Conservation (phyloP, 2,329 filamentous ascomycete genomes). For the Trichothecium sympodiale region DNA sequence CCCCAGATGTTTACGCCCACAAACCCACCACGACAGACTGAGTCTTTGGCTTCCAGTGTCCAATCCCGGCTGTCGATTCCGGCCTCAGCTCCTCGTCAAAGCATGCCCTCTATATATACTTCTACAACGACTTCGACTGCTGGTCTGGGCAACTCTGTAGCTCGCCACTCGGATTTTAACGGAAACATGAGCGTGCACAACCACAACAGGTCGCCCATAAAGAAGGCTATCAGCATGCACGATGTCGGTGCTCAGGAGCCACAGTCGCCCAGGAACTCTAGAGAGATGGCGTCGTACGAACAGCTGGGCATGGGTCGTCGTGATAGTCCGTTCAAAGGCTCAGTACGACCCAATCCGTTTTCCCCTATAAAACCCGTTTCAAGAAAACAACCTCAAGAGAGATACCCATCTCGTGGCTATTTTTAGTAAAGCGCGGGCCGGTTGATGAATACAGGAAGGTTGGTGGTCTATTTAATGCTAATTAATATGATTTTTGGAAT, state of each 20-base stretch:
- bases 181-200: slow-evolving; percentile 72
- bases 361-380: slow-evolving; percentile 14
- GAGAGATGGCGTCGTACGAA: slow-evolving; percentile 50
- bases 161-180: slow-evolving; percentile 33
- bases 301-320: slow-evolving; percentile 28
- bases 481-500: not conserved
- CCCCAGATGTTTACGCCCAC: slow-evolving; percentile 33
- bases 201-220: slow-evolving; percentile 72
- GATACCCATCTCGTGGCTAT: slow-evolving; percentile 22
- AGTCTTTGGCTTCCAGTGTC: slow-evolving; percentile 17
- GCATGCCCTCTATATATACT: slow-evolving; percentile 20
- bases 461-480: not conserved
- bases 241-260: slow-evolving; percentile 34
- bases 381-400: slow-evolving; percentile 15
- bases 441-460: not conserved
- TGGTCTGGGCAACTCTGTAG: slow-evolving; percentile 1
- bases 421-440: not conserved
- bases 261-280: slow-evolving; percentile 44
- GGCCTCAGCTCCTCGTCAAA: slow-evolving; percentile 19
- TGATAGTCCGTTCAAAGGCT: slow-evolving; percentile 29
- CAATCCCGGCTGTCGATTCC: slow-evolving; percentile 9
- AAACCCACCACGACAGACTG: slow-evolving; percentile 17
- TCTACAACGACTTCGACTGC: slow-evolving; percentile 15
- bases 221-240: slow-evolving; percentile 60
- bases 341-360: slow-evolving; percentile 6